Evolutionary conservation across 2,329 filamentous ascomycete species (phyloP).

Genomic region (Chaetomium sp.): DNA sequence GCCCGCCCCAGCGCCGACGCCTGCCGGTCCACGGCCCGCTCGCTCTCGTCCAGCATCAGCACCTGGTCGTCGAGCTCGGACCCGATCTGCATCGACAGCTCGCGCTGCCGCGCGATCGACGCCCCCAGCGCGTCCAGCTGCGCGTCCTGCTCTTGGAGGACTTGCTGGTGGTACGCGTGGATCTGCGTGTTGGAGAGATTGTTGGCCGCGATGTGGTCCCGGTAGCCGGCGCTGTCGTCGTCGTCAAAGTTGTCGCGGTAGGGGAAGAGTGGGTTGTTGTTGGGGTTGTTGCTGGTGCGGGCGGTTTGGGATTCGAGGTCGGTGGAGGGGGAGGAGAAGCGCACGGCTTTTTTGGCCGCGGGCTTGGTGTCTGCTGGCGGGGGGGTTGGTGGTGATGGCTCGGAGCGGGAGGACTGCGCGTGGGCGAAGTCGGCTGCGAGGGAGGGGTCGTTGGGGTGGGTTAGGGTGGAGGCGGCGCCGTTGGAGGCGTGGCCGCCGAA

Average conservation of each 20-base stretch:
- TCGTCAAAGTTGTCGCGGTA: slow-evolving; percentile 70
- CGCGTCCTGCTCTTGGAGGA: slow-evolving; percentile 87
- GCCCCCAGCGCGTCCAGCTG: slow-evolving; percentile 88
- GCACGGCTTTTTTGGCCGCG: slow-evolving; percentile 66
- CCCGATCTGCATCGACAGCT: slow-evolving; percentile 93
- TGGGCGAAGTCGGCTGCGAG: slow-evolving; percentile 66
- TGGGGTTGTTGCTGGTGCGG: neutral
- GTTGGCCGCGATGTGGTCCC: slow-evolving; percentile 54
- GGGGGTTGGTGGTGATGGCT: slow-evolving; percentile 34
- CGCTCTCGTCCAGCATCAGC: slow-evolving; percentile 84
- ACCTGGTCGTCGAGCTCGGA: slow-evolving; percentile 93
- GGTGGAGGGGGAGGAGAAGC: slow-evolving; percentile 69
- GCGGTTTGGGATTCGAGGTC: slow-evolving; percentile 42
- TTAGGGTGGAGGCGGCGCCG: slow-evolving; percentile 53
- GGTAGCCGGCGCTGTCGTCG: slow-evolving; percentile 57
- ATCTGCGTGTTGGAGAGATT: slow-evolving; percentile 79
- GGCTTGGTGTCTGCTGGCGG: slow-evolving; percentile 22
- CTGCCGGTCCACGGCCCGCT: slow-evolving; percentile 80
- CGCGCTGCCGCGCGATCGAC: slow-evolving; percentile 84
- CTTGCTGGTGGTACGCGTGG: slow-evolving; percentile 77
- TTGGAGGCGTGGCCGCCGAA: slow-evolving; percentile 69
- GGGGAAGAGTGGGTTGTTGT: slow-evolving; percentile 50
- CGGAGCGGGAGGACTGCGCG: slow-evolving; percentile 52
- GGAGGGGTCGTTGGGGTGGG: slow-evolving; percentile 64
- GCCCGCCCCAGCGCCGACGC: slow-evolving; percentile 75